Percentiles rank a stretch among this genome's conserved stretches.
Evolutionary conservation across 2,329 filamentous ascomycete genomes (phyloP).

Genomic region (Fusarium sarcochroum): DNA sequence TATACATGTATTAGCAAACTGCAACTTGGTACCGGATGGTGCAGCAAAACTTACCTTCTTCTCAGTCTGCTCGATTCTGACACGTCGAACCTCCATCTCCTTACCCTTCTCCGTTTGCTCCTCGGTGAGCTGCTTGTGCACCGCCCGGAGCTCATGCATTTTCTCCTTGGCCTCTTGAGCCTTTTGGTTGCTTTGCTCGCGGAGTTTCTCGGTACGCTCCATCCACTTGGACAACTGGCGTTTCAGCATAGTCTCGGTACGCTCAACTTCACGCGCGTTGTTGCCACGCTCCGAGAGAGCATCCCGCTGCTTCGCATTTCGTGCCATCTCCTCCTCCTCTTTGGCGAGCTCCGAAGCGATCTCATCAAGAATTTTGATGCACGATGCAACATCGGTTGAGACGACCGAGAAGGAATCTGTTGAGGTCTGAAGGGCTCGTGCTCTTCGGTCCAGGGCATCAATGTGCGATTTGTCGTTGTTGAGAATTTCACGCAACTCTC

Average conservation of each 20-base stretch:
- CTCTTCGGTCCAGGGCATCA: constrained; percentile 86
- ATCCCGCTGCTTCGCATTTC: constrained; percentile 86
- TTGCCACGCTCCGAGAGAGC: constrained; percentile 89
- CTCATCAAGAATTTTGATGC: constrained; percentile 91
- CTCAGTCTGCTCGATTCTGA: constrained; percentile 98
- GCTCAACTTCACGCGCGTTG: constrained; percentile 91
- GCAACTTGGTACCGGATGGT: not conserved
- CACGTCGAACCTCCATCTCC: constrained; percentile 91
- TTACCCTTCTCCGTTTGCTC: constrained; percentile 89
- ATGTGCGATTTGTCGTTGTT: constrained; percentile 86
- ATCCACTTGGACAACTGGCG: constrained; percentile 89
- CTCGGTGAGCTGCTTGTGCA: constrained; percentile 85
- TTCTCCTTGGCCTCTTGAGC: constrained; percentile 84
- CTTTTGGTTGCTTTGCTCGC: constrained; percentile 85
- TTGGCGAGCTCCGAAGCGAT: constrained; percentile 86
- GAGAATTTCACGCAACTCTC: constrained; percentile 85
- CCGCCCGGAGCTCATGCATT: constrained; percentile 88
- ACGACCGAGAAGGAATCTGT: constrained; percentile 91
- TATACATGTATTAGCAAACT: constrained; percentile 57
- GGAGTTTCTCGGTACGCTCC: constrained; percentile 86
- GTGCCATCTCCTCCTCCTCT: constrained; percentile 90
- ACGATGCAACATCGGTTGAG: constrained; percentile 85
- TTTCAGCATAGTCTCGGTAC: constrained; percentile 85
- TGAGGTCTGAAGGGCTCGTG: constrained; percentile 92
- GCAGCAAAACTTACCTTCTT: constrained; percentile 80